Percentiles rank a stretch among this genome's conserved stretches.
phyloP scores from a whole-genome alignment of 257 asterid species.

The Nyctanthes arbortristis region DNA sequence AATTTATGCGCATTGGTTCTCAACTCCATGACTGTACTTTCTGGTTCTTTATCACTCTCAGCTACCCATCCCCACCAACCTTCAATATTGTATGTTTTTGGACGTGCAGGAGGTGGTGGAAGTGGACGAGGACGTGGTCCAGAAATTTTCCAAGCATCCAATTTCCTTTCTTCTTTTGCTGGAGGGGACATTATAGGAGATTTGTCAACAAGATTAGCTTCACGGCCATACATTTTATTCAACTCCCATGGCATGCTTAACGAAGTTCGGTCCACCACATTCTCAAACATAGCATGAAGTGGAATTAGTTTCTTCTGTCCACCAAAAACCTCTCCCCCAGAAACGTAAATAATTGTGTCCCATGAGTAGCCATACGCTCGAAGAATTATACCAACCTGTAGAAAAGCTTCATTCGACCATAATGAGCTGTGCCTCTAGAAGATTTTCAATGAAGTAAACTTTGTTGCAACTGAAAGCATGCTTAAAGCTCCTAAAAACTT shows the following conservation, averaged over 20 bases:
- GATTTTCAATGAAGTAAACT: background rate
- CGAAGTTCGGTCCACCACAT: slow-evolving; percentile 89
- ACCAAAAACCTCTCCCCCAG: slow-evolving; percentile 97
- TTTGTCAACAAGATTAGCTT: slow-evolving; percentile 70
- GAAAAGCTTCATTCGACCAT: slow-evolving; percentile 6
- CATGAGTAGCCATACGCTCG: slow-evolving; percentile 89
- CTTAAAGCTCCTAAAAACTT: background rate
- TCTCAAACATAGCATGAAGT: slow-evolving; percentile 91
- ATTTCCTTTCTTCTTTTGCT: slow-evolving; percentile 46
- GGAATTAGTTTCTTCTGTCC: slow-evolving; percentile 95
- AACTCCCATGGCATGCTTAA: slow-evolving; percentile 73
- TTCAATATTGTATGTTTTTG: slow-evolving; percentile 82
- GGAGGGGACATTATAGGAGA: slow-evolving; percentile 46
- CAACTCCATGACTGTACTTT: slow-evolving; percentile 86
- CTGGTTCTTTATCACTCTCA: slow-evolving; percentile 95
- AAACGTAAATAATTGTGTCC: slow-evolving; percentile 78
- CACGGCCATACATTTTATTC: slow-evolving; percentile 79
- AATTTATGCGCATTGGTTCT: slow-evolving; percentile 89
- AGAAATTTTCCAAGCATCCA: slow-evolving; percentile 52
- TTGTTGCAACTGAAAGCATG: background rate
- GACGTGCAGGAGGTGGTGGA: slow-evolving; percentile 92
- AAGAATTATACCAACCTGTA: slow-evolving; percentile 90
- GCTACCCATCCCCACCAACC: slow-evolving; percentile 99
- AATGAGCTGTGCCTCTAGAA: background rate
- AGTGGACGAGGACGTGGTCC: slow-evolving; percentile 93